Conservation (phyloP, 2,329 filamentous ascomycete genomes). For the Magnaporthales sp. region DNA sequence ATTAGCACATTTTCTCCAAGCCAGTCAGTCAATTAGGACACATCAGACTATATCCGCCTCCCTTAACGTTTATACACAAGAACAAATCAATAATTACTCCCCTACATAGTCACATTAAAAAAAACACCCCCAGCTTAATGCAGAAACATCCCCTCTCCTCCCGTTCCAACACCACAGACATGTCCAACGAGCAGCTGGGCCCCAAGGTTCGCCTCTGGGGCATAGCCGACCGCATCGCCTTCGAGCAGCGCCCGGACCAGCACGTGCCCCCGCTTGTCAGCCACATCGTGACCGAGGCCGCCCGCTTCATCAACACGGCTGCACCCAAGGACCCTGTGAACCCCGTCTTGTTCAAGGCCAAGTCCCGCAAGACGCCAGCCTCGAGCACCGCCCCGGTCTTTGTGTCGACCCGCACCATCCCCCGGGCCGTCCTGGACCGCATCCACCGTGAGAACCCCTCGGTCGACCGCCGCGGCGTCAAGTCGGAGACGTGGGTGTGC, state of each 20-base stretch:
- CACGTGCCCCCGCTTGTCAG: conserved; percentile 42
- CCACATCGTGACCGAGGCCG: conserved; percentile 46
- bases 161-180: neutral
- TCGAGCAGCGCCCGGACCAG: conserved; percentile 28
- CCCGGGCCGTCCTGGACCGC: conserved; percentile 26
- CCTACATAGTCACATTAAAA: neutral
- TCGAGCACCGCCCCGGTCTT: conserved; percentile 24
- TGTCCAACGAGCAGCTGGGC: conserved; percentile 21
- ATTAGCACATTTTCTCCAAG: neutral
- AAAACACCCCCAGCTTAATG: neutral
- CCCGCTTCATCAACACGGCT: conserved; percentile 48
- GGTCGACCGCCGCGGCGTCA: conserved; percentile 10
- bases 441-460: conserved; percentile 5
- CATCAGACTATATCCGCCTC: neutral
- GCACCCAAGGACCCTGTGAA: conserved; percentile 28
- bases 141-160: neutral
- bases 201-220: conserved; percentile 47
- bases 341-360: conserved; percentile 24
- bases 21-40: neutral
- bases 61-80: neutral
- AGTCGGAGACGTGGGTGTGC: conserved; percentile 52
- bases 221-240: conserved; percentile 34
- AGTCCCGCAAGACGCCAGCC: conserved; percentile 28
- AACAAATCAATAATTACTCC: neutral
- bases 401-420: conserved; percentile 41